These are phyloP conservation scores for Citrus glauca DNA, from an alignment of 345 rosid genomes.

Conservation along the genomic window DNA sequence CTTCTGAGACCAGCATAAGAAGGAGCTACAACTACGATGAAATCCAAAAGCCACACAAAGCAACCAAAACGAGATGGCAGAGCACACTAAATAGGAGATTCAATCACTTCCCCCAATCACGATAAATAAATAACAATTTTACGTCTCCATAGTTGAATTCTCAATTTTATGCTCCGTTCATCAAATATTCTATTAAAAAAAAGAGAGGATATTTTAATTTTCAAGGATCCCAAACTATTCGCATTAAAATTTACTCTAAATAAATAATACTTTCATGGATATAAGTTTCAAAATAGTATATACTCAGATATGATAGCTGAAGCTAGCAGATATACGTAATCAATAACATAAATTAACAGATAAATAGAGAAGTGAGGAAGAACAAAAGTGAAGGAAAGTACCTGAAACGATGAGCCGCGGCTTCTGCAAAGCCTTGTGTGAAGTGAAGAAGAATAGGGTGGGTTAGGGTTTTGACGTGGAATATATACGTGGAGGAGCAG, in stretches of 20 bases:
- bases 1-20: too few species aligned
- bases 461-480: background rate
- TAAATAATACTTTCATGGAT: too few species aligned
- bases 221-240: too few species aligned
- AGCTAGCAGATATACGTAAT: background rate
- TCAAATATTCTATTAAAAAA: too few species aligned
- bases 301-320: background rate
- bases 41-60: too few species aligned
- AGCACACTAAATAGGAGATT: background rate
- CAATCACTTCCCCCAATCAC: background rate
- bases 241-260: too few species aligned
- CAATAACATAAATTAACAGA: background rate
- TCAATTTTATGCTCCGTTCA: too few species aligned
- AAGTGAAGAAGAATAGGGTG: background rate
- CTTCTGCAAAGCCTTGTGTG: background rate
- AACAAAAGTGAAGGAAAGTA: background rate
- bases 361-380: too few species aligned
- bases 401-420: background rate
- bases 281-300: background rate
- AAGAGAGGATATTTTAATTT: too few species aligned
- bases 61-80: too few species aligned
- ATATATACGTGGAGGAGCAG: background rate
- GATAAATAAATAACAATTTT: too few species aligned
- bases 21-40: background rate
- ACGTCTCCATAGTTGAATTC: background rate